These are phyloP conservation scores for Podospora anserina DNA, from an alignment of 495 filamentous ascomycete species.

Conservation along the genomic window DNA sequence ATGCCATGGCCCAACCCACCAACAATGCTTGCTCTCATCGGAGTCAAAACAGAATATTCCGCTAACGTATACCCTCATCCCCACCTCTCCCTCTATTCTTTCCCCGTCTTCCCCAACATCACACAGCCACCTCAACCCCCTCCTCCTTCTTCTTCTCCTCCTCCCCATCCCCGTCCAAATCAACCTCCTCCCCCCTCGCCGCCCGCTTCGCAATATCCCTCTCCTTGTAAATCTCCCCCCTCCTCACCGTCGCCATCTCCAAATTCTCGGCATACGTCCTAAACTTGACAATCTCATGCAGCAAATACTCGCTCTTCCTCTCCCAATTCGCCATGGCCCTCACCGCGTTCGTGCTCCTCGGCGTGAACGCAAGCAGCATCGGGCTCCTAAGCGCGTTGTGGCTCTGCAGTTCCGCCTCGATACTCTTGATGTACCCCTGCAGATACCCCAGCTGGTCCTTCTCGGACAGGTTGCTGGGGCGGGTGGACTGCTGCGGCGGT, in stretches of 20 bases:
- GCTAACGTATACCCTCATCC: neutral
- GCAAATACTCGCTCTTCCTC: constrained; percentile 82
- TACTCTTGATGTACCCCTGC: constrained; percentile 72
- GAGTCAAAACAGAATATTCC: neutral
- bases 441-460: constrained; percentile 75
- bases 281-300: constrained; percentile 96
- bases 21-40: neutral
- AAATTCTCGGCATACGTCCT: constrained; percentile 88
- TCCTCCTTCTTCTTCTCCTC: neutral
- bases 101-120: neutral
- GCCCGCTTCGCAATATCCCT: constrained; percentile 41
- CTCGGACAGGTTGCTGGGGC: constrained; percentile 72
- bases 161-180: constrained; percentile 11
- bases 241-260: constrained; percentile 40
- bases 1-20: neutral
- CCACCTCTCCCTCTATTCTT: neutral
- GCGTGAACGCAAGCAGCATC: constrained; percentile 87
- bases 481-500: constrained; percentile 88
- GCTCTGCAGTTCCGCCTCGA: constrained; percentile 78
- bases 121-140: constrained; percentile 3
- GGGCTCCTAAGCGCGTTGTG: constrained; percentile 83
- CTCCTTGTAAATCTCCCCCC: constrained; percentile 49
- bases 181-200: constrained; percentile 35
- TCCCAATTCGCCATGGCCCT: constrained; percentile 97
- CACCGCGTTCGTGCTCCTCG: constrained; percentile 71